phyloP scores from a whole-genome alignment of 345 rosid species.

The Gynandropsis gynandra region DNA sequence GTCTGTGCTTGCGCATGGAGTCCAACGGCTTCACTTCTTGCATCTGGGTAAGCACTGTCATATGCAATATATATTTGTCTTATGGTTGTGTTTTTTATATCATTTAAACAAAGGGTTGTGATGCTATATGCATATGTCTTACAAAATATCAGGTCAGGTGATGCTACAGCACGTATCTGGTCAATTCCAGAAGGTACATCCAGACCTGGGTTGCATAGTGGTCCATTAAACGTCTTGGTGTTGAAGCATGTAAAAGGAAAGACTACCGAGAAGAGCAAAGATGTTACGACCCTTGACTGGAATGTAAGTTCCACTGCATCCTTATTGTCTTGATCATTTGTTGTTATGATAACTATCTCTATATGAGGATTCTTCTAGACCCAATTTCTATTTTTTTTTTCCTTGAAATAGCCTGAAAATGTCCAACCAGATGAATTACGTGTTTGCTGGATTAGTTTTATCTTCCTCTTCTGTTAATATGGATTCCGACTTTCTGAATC shows the following conservation, averaged over 20 bases:
- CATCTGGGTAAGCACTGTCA: slow-evolving; percentile 73
- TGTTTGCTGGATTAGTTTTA: slow-evolving; percentile 14
- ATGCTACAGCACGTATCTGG: slow-evolving; percentile 98
- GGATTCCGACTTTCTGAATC: slow-evolving; percentile 9
- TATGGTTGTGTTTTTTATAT: background rate
- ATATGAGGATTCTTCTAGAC: too few species aligned
- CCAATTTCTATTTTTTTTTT: too few species aligned
- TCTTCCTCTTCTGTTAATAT: slow-evolving; percentile 13
- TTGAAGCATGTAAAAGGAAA: slow-evolving; percentile 92
- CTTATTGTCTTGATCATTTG: slow-evolving; percentile 1
- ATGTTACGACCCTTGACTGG: slow-evolving; percentile 99
- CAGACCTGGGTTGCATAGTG: slow-evolving; percentile 41
- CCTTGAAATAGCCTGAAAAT: background rate
- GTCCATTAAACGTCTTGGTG: slow-evolving; percentile 52
- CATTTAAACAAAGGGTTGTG: too few species aligned
- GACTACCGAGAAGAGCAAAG: slow-evolving; percentile 96
- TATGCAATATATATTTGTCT: background rate
- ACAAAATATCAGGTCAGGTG: slow-evolving; percentile 67
- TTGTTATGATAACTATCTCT: background rate
- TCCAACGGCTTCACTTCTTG: slow-evolving; percentile 97
- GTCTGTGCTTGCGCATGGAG: slow-evolving; percentile 99
- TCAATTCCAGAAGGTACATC: slow-evolving; percentile 56
- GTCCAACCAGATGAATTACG: too few species aligned
- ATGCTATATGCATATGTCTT: background rate
- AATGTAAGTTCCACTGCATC: slow-evolving; percentile 55